These are phyloP conservation scores for Coemansia sp. DNA, from an alignment of 192 early-diverging fungal species.

Conservation along the genomic window DNA sequence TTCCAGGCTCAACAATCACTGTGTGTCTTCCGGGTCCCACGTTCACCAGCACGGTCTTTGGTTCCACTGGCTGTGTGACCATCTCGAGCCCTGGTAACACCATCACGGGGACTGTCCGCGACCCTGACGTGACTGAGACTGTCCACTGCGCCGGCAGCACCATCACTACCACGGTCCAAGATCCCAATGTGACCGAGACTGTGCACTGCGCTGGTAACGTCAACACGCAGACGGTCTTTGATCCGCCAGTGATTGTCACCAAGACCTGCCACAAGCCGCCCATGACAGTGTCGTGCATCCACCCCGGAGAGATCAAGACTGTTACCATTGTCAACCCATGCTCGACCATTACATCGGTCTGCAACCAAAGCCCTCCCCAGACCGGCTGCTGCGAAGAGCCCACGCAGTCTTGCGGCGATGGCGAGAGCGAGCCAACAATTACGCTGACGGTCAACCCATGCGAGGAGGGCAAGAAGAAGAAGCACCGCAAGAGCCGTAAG, in stretches of 20 bases:
- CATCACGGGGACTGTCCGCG: conserved; percentile 34
- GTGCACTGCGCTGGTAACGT: conserved; percentile 34
- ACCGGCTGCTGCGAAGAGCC: conserved; percentile 15
- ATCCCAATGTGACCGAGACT: conserved; percentile 33
- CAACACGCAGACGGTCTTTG: conserved; percentile 28
- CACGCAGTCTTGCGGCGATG: neutral
- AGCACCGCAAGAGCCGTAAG: conserved; percentile 26
- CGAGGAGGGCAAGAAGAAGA: conserved; percentile 13
- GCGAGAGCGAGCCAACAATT: conserved; percentile 39
- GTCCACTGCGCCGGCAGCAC: conserved; percentile 25
- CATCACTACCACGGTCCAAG: conserved; percentile 27
- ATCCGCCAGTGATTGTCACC: conserved; percentile 27
- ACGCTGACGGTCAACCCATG: conserved; percentile 51
- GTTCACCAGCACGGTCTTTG: conserved; percentile 24
- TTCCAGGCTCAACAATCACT: conserved; percentile 27
- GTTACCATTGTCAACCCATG: conserved; percentile 50
- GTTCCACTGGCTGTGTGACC: conserved; percentile 19
- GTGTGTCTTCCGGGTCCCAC: conserved; percentile 29
- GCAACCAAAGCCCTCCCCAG: conserved; percentile 24
- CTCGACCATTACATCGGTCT: conserved; percentile 31
- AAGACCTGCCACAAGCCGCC: conserved; percentile 53
- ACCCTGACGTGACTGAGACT: conserved; percentile 31
- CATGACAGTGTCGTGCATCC: conserved; percentile 45
- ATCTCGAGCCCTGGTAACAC: conserved; percentile 31
- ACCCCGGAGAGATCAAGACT: conserved; percentile 44